These are phyloP conservation scores for Sorghum bicolor DNA, from an alignment of 176 grass and related monocot species.

Conservation along the genomic window Sorghum_bicolor_NCBIv3 NC_012872.2:55896501-55897000, in stretches of 20 bases:
- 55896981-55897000: conserved; percentile 25
- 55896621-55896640: not conserved
- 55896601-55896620: not conserved
- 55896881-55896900: conserved; percentile 25
- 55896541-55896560: conserved; percentile 43
- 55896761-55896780: conserved; percentile 23
- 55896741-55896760: conserved; percentile 19
- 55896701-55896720: conserved; percentile 29
- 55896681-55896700: conserved; percentile 23
- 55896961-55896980: not conserved
- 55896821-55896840: conserved; percentile 33
- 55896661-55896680: not conserved
- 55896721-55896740: conserved; percentile 49
- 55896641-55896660: not conserved
- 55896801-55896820: conserved; percentile 10
- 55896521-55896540: conserved; percentile 40
- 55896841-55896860: conserved; percentile 69
- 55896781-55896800: conserved; percentile 32
- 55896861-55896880: conserved; percentile 74
- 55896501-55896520: conserved; percentile 32
- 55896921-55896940: conserved; percentile 16
- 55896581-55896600: not conserved
- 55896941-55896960: not conserved
- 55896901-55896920: conserved; percentile 38
- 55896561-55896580: conserved; percentile 47